Percentiles rank a stretch among this genome's conserved stretches.
Conservation (phyloP, 805 yeast genomes). For the Ogataea saltuana region DNA sequence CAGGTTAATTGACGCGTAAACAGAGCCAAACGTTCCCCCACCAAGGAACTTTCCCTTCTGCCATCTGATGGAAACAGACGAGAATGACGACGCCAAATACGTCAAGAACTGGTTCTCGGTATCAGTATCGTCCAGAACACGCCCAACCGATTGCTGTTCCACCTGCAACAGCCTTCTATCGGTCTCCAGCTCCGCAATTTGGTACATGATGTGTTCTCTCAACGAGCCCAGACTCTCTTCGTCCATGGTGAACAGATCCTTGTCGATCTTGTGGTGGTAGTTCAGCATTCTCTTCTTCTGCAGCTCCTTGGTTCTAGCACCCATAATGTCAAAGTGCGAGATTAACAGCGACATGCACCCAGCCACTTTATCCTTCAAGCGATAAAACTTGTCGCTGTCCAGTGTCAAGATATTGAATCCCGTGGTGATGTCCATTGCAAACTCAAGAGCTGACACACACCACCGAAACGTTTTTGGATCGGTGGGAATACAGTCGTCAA, state of each 20-base stretch:
- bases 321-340: slow-evolving; percentile 97
- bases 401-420: slow-evolving; percentile 86
- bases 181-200: slow-evolving; percentile 63
- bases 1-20: slow-evolving; percentile 85
- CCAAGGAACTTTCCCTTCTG: slow-evolving; percentile 94
- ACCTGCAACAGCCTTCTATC: slow-evolving; percentile 44
- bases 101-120: slow-evolving; percentile 85
- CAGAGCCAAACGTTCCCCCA: slow-evolving; percentile 94
- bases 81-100: slow-evolving; percentile 82
- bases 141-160: slow-evolving; percentile 66
- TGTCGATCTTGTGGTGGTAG: slow-evolving; percentile 49
- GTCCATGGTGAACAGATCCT: slow-evolving; percentile 56
- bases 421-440: slow-evolving; percentile 90
- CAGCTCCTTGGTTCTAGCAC: slow-evolving; percentile 83
- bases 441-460: slow-evolving; percentile 95
- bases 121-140: slow-evolving; percentile 84
- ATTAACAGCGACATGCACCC: slow-evolving; percentile 91
- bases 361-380: slow-evolving; percentile 79
- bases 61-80: slow-evolving; percentile 93
- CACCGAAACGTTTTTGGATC: slow-evolving; percentile 90
- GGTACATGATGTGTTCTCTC: slow-evolving; percentile 66
- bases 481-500: slow-evolving; percentile 92
- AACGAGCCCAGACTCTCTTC: slow-evolving; percentile 56
- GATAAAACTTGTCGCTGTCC: slow-evolving; percentile 71
- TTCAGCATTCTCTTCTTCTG: slow-evolving; percentile 55